Conservation (phyloP, 345 rosid genomes). For the Heritiera fomes region DNA sequence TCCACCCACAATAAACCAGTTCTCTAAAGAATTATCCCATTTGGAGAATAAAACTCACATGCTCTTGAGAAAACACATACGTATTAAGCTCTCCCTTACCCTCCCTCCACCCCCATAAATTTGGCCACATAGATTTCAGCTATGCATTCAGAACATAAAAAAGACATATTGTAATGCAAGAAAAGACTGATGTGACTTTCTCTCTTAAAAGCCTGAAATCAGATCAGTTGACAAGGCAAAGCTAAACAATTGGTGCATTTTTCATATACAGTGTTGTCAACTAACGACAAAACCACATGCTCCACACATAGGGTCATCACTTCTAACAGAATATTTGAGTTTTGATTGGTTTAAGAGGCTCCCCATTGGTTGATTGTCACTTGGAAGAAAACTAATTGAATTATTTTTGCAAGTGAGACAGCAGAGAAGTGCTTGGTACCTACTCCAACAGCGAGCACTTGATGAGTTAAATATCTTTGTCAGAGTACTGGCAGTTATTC, state of each 20-base stretch:
- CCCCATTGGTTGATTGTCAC: background rate
- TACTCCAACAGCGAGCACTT: slow-evolving; percentile 91
- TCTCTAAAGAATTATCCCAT: background rate
- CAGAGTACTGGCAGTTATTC: slow-evolving; percentile 62
- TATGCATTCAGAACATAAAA: background rate
- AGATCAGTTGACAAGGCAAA: background rate
- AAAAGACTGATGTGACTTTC: background rate
- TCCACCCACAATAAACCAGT: background rate
- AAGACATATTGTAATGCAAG: background rate
- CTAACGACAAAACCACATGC: background rate
- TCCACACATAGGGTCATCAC: background rate
- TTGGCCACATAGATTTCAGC: background rate
- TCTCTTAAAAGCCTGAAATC: background rate
- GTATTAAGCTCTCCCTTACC: background rate
- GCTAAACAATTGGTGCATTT: background rate
- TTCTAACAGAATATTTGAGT: slow-evolving; percentile 14
- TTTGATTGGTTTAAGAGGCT: slow-evolving; percentile 12
- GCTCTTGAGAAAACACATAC: background rate
- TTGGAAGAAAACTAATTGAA: background rate
- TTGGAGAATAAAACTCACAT: background rate
- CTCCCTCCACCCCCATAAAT: background rate
- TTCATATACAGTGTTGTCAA: background rate
- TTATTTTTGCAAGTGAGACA: slow-evolving; percentile 5
- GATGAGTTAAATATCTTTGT: slow-evolving; percentile 85
- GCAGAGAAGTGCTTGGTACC: slow-evolving; percentile 43